phyloP scores from a whole-genome alignment of 345 rosid species.

The Theobroma cacao region DNA sequence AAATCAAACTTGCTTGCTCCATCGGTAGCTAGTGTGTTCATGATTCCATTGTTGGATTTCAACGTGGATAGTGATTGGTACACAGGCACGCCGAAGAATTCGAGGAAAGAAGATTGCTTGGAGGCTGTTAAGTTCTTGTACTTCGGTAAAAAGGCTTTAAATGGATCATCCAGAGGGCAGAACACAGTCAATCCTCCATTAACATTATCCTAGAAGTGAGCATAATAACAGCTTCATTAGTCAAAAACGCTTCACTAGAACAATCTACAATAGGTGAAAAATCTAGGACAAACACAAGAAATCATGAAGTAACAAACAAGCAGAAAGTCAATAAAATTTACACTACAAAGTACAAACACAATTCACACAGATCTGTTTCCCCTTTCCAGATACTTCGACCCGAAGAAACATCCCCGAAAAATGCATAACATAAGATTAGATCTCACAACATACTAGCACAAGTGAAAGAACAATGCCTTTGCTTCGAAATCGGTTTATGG shows the following conservation, averaged over 20 bases:
- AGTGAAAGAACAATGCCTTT: not conserved
- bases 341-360: not conserved
- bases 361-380: not conserved
- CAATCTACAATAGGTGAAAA: not conserved
- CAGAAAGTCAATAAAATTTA: not conserved
- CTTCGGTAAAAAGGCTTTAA: constrained; percentile 76
- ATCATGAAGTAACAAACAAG: not conserved
- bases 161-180: constrained; percentile 86
- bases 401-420: constrained; percentile 43
- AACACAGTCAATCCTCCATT: constrained; percentile 96
- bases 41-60: constrained; percentile 78
- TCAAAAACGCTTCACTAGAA: not conserved
- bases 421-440: not conserved
- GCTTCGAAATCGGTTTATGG: not conserved
- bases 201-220: constrained; percentile 49
- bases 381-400: constrained; percentile 26
- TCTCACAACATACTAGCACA: not conserved
- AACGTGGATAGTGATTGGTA: constrained; percentile 74
- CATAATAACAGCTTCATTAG: not conserved
- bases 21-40: constrained; percentile 92
- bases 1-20: constrained; percentile 77
- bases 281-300: not conserved
- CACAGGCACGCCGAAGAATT: constrained; percentile 70
- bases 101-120: constrained; percentile 62
- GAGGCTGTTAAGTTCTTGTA: constrained; percentile 78